These are phyloP conservation scores for Ceratocystis ficicola DNA, from an alignment of 2,329 filamentous ascomycete genomes.

Conservation along the genomic window DNA sequence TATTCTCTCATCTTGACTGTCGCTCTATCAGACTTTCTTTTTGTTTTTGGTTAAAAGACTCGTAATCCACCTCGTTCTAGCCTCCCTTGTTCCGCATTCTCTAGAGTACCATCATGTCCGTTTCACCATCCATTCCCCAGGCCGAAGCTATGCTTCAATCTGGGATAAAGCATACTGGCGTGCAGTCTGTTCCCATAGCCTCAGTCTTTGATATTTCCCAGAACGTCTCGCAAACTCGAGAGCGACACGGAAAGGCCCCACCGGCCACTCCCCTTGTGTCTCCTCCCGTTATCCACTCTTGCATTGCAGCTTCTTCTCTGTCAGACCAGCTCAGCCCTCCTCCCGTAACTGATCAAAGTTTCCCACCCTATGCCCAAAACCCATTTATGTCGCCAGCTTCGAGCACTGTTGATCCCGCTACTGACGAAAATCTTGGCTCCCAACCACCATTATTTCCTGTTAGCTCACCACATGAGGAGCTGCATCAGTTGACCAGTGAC, in stretches of 20 bases:
- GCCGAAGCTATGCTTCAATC: slow-evolving; percentile 7
- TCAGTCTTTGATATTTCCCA: slow-evolving; percentile 20
- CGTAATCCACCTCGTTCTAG: not conserved
- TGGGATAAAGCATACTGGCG: not conserved
- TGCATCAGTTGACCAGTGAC: slow-evolving; percentile 2
- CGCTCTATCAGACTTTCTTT: not conserved
- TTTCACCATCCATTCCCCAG: not conserved
- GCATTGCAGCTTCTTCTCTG: slow-evolving; percentile 10
- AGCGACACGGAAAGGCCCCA: slow-evolving; percentile 2
- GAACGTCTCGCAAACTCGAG: slow-evolving; percentile 18
- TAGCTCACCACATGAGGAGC: not conserved
- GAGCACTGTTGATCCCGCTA: slow-evolving; percentile 13
- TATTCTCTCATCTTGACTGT: too few relatives aligned
- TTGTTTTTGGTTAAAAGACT: not conserved
- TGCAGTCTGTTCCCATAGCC: slow-evolving; percentile 11
- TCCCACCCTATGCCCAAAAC: not conserved
- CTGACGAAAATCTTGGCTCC: slow-evolving; percentile 5
- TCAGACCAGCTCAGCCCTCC: slow-evolving; percentile 13
- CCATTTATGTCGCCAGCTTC: slow-evolving; percentile 19
- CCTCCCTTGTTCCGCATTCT: not conserved
- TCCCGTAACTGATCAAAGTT: slow-evolving; percentile 7
- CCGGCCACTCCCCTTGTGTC: slow-evolving; percentile 17
- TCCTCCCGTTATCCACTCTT: slow-evolving; percentile 18
- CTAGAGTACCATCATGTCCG: not conserved
- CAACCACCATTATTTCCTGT: slow-evolving; percentile 10